Evolutionary conservation across 495 filamentous ascomycete species (phyloP), one percentile per base, ranked within the genome.

Genomic region (Trichocladium uniseriatum): DNA sequence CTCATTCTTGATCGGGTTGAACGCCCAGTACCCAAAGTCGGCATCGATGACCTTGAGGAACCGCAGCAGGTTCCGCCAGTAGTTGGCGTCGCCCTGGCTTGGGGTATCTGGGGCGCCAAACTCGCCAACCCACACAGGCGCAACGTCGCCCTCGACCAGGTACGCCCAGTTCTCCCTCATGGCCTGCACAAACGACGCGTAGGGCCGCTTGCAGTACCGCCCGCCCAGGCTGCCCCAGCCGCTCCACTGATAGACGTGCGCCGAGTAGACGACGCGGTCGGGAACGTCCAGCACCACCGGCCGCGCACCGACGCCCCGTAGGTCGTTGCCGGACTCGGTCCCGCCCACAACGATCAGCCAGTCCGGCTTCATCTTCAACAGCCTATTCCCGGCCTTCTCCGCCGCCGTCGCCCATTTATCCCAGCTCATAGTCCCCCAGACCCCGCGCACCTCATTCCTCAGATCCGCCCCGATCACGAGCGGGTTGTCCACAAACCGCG

Each of bases 401-500:
- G 79, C 77, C 0, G 79, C 79, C 2, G 64, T 60, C 9, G 78
- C 79, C 79, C 79, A 82, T 18, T 59, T 52, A 13, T 65, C 60
- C 78, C 78, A 82, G 14, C 71, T 56, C 77, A 81, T 78, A 15
- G 79, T 81, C 19, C 78, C 79, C 79, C 78, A 81, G 8, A 79
- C 60, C 15, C 79, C 77, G 43, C 78, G 67, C 38, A 78, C 75
- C 59, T 82, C 78, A 58, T 82, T 82, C 20, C 78, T 67, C 48
- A 81, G 61, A 54, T 82, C 78, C 0, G 75, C 75, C 7, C 77
- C 78, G 31, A 82, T 70, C 37, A 81, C 78, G 13, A 72, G 61
- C 10, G 70, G 68, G 46, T 80, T 80, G 48, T 68, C 54, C 36
- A 64, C 58, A 27, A 78, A 69, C 14, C 64, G 70, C 38, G 27